Percentiles rank a stretch among this genome's conserved stretches.
phyloP scores from a whole-genome alignment of 345 rosid genomes.

The Brassica rapa region DNA sequence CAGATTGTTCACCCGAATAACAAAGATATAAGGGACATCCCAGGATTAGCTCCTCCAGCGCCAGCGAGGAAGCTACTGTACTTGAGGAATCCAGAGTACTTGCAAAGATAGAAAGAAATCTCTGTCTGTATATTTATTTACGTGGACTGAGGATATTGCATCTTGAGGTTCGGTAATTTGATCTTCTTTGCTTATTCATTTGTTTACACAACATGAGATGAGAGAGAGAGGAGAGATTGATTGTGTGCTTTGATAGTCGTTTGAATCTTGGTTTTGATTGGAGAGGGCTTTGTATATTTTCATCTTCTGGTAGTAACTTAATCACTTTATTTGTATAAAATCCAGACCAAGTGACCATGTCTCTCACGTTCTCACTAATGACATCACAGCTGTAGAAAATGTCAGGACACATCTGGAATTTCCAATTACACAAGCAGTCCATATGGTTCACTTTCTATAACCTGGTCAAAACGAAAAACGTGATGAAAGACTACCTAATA shows the following conservation, averaged over 20 bases:
- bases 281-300: constrained; percentile 31
- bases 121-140: constrained; percentile 30
- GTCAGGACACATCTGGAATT: constrained; percentile 15
- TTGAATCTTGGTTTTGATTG: constrained; percentile 33
- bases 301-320: constrained; percentile 3
- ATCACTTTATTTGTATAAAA: constrained; percentile 38
- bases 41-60: constrained; percentile 98
- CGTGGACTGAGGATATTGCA: constrained; percentile 24
- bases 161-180: constrained; percentile 25
- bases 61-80: constrained; percentile 86
- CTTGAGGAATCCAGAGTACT: constrained; percentile 43
- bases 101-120: constrained; percentile 18
- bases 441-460: constrained; percentile 12
- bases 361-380: constrained; percentile 23
- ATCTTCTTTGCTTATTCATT: constrained; percentile 19
- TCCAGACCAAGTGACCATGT: constrained; percentile 35
- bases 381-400: not conserved
- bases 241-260: constrained; percentile 35
- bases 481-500: not conserved
- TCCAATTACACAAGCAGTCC: not conserved
- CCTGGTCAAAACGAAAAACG: constrained; percentile 14
- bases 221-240: constrained; percentile 16
- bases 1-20: constrained; percentile 91
- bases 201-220: constrained; percentile 12
- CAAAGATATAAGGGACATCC: constrained; percentile 92